Evolutionary conservation across 2,329 filamentous ascomycete genomes (phyloP).

Genomic region (Scopulariopsis brevicaulis): DNA sequence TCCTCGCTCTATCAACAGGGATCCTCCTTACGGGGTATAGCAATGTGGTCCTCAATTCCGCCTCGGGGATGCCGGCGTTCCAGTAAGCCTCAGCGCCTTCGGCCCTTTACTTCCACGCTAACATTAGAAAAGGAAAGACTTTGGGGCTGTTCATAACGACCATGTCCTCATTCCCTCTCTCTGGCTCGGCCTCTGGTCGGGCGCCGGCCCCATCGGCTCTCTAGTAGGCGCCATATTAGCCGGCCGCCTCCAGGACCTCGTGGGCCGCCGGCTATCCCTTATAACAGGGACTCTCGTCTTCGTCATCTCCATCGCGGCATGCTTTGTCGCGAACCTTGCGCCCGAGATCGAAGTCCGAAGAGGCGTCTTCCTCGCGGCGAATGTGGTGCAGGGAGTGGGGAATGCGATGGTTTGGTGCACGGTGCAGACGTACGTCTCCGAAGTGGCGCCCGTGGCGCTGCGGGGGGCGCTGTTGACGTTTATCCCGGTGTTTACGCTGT

Average conservation of each 20-base stretch:
- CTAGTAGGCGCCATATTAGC: conserved; percentile 23
- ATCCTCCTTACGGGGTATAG: conserved; percentile 17
- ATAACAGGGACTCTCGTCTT: conserved; percentile 22
- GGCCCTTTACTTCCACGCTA: neutral
- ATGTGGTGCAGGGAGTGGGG: conserved; percentile 29
- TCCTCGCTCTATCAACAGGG: neutral
- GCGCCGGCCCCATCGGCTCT: conserved; percentile 22
- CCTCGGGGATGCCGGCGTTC: conserved; percentile 18
- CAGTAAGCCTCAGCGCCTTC: conserved; percentile 9
- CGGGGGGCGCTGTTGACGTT: conserved; percentile 34
- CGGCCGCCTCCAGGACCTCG: conserved; percentile 26
- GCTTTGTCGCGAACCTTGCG: conserved; percentile 12
- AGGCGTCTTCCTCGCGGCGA: conserved; percentile 29
- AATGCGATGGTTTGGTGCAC: conserved; percentile 31
- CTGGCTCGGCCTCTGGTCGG: conserved; percentile 32
- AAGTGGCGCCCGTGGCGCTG: conserved; percentile 31
- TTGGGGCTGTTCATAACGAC: conserved; percentile 16
- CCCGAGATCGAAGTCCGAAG: conserved; percentile 13
- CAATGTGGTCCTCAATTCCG: conserved; percentile 18
- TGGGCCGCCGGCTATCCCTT: conserved; percentile 24
- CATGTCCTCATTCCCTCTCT: conserved; percentile 24
- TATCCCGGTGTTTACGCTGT: conserved; percentile 34
- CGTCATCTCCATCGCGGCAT: conserved; percentile 21
- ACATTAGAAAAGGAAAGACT: conserved; percentile 14
- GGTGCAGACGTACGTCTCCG: conserved; percentile 35